A percentile compares a stretch with the other conserved stretches of the same genome.
Evolutionary conservation across 2,329 filamentous ascomycete genomes (phyloP).

Genomic region (Xylaria sp.): DNA sequence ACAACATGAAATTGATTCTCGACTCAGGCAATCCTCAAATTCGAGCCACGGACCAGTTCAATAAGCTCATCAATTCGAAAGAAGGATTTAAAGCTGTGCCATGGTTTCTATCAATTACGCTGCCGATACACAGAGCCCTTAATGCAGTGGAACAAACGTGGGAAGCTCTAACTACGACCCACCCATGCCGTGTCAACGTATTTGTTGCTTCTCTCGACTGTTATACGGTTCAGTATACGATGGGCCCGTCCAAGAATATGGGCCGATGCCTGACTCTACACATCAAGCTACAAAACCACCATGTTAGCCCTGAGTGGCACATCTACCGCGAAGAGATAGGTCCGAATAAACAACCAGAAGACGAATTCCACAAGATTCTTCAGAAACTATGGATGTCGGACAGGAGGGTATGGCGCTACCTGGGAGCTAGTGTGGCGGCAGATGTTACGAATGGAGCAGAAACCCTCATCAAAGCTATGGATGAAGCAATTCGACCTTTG

Average conservation of each 20-base stretch:
- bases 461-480: conserved; percentile 57
- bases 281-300: conserved; percentile 60
- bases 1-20: conserved; percentile 67
- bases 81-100: conserved; percentile 64
- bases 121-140: conserved; percentile 72
- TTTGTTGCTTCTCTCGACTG: conserved; percentile 66
- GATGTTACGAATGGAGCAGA: conserved; percentile 56
- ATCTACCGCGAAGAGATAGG: conserved; percentile 53
- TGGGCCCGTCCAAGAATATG: conserved; percentile 48
- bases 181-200: conserved; percentile 61
- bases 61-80: conserved; percentile 55
- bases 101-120: conserved; percentile 66
- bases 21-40: conserved; percentile 74
- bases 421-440: conserved; percentile 55
- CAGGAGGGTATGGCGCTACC: conserved; percentile 44
- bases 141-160: conserved; percentile 68
- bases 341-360: conserved; percentile 39
- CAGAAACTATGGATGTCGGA: conserved; percentile 46
- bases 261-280: conserved; percentile 60
- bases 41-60: conserved; percentile 69
- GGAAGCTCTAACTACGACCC: conserved; percentile 54
- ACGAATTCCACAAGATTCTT: conserved; percentile 46
- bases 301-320: conserved; percentile 63
- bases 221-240: conserved; percentile 64
- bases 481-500: conserved; percentile 57